Conservation (phyloP, 306 rosid species). For the Corylus avellana region DNA sequence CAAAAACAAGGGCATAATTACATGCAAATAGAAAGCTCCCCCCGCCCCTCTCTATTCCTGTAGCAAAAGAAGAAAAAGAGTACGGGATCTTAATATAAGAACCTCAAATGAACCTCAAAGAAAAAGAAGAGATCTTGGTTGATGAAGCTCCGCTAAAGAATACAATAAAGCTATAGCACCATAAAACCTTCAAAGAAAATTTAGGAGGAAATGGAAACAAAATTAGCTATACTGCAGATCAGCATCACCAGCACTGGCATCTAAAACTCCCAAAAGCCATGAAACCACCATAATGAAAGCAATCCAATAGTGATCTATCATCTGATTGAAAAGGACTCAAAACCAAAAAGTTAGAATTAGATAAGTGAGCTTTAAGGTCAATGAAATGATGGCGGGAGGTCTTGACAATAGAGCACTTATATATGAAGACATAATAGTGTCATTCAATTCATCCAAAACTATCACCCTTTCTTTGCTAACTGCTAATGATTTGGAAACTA, state of each 20-base stretch:
- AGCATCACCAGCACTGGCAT: slow-evolving; percentile 84
- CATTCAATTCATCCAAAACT: neutral
- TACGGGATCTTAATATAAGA: neutral
- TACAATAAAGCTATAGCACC: neutral
- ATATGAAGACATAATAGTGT: neutral
- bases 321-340: slow-evolving; percentile 44
- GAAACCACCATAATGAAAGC: slow-evolving; percentile 56
- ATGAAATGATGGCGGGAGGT: neutral
- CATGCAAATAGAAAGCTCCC: neutral
- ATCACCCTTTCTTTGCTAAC: neutral
- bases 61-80: neutral
- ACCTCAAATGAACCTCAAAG: neutral
- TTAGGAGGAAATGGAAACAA: neutral
- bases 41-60: neutral
- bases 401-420: neutral
- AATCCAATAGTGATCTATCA: slow-evolving; percentile 44
- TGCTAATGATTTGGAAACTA: neutral
- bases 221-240: slow-evolving; percentile 70
- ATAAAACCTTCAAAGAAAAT: neutral
- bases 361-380: slow-evolving; percentile 16
- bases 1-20: neutral
- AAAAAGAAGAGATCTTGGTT: neutral
- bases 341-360: slow-evolving; percentile 16
- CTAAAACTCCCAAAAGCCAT: slow-evolving; percentile 37
- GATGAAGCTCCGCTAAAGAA: slow-evolving; percentile 4